Evolutionary conservation across 2,329 filamentous ascomycete genomes (phyloP).

Genomic region (Aspergillus thermomutatus): DNA sequence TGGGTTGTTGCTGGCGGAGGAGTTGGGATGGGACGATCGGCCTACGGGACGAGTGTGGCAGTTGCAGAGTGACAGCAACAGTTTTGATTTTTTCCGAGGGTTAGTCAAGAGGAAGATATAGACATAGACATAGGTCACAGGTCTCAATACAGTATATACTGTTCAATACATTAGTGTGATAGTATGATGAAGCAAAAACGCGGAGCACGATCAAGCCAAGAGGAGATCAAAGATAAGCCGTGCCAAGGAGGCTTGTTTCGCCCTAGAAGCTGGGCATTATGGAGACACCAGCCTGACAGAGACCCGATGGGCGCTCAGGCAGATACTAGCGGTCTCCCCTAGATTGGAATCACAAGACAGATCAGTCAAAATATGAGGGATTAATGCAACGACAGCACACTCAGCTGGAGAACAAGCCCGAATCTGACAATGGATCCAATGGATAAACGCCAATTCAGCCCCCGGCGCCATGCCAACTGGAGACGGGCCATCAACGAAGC

Average conservation of each 20-base stretch:
- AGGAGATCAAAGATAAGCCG: background rate
- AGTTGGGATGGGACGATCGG: constrained; percentile 69
- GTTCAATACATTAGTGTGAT: background rate
- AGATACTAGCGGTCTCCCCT: too few relatives aligned
- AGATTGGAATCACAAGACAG: too few relatives aligned
- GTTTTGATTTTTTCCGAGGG: constrained; percentile 95
- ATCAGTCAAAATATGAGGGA: too few relatives aligned
- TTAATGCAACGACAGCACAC: background rate
- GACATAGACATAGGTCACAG: constrained; percentile 6
- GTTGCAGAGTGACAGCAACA: constrained; percentile 94
- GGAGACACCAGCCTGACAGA: background rate
- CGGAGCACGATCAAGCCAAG: background rate
- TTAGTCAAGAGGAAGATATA: constrained; percentile 75
- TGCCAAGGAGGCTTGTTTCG: constrained; percentile 2
- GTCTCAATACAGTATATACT: background rate
- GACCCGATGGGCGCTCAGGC: background rate
- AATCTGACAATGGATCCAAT: background rate
- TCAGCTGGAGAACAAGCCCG: too few relatives aligned
- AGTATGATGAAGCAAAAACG: too few relatives aligned
- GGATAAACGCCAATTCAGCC: too few relatives aligned
- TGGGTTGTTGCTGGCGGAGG: constrained; percentile 81
- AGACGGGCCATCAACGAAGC: background rate
- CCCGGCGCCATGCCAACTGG: too few relatives aligned
- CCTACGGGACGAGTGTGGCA: constrained; percentile 75
- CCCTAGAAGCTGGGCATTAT: background rate